Base-by-base conservation (phyloP, 2,329 filamentous ascomycete genomes). In the Monosporascus cannonballus region DNA sequence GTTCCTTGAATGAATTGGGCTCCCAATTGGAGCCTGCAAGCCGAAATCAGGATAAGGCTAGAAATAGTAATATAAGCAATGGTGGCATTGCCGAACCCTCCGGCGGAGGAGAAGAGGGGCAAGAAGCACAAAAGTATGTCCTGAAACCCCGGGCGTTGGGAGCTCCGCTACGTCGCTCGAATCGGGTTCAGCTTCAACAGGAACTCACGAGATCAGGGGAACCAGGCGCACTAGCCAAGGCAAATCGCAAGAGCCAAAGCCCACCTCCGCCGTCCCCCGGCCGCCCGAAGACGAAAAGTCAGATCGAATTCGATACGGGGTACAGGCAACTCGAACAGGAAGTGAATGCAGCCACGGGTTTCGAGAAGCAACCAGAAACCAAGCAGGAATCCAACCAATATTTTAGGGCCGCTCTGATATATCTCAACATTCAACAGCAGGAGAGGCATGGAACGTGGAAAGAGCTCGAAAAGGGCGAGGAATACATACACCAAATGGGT, bases 401-500 rank as follows among this genome's bases (percentile, higher is more conserved):
- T 15, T 3, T 56, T 2, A 4, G 51, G 5, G 14, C 8, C 6
- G 56, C 41, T 17, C 52, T 55, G 44, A 27, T 17, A 3, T 54
- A 54, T 20, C 49, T 55, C 22, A 15, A 48, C 18, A 22, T 38
- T 22, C 52, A 53, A 47, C n/a, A 56, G 17, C 34, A 47, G 2
- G 41, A 56, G 39, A 48, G 24, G 3, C 37, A 24, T 4, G 22
- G 49, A 5, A 51, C 54, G 6, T 63, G 61, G 60, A 39, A 48
- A 22, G 22, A 50, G 27, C 54, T 62, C 8, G 41, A 48, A 20
- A 49, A 56, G 20, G 51, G 38, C 6, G 6, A 51, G 9, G 27
- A 48, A 17, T 58, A 50, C 24, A 17, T 59, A 14, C 37, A 55
- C 27, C 25, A 46, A 1, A 64, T 62, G 61, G 46, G 44, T 3